Base-by-base conservation (phyloP, 1,284 basidiomycete species). In the Heimioporus retisporus region DNA sequence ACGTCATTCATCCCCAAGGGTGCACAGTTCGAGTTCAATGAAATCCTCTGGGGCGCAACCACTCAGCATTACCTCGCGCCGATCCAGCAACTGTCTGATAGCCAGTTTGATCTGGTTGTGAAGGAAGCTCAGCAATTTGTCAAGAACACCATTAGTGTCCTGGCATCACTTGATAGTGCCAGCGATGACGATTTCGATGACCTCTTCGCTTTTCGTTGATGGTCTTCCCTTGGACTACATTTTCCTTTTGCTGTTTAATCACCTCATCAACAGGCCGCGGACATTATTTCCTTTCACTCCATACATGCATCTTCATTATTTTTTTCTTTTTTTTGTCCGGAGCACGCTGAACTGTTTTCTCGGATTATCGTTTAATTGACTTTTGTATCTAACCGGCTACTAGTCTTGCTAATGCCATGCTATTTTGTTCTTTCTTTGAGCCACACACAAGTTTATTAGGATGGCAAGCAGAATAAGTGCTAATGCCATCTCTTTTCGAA, bases 171-270 rank as follows among this genome's bases (percentile, higher is more conserved):
- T 11, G 35, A 63, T 10, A 18, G 23, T 56, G 55, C 6, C 5
- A n/a, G 28, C n/a, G 23, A 57, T 28, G 23, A 57, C 21, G 61
- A 63, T 42, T 57, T 42, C 18, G n/a, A 63, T 6, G 16, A 57
- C 51, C 44, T 63, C 14, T 63, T 57, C 14, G 3, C 55, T 19
- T 63, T 63, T 44, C 16, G 6, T 42, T 63, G 55, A 63, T 57
- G 23, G 40, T 54, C 16, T 10, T 23, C 51, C 25, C 51, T 54
- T 18, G 19, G 51, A 54, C 28, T 28, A 28, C 28, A 28, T 28
- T 28, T 28, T 28, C 28, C 14, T 54, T 44, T 3, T 31, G 57
- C 57, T 18, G 23, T 43, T 25, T 58, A 28, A 46, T 46, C 46
- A 18, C 54, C 13, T 4, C 35, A 35, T 35, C 10, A 35, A 13